Percentiles rank a stretch among this genome's conserved stretches.
Evolutionary conservation across 257 asterid genomes (phyloP).

Genomic region (Solanum medicagineum): DNA sequence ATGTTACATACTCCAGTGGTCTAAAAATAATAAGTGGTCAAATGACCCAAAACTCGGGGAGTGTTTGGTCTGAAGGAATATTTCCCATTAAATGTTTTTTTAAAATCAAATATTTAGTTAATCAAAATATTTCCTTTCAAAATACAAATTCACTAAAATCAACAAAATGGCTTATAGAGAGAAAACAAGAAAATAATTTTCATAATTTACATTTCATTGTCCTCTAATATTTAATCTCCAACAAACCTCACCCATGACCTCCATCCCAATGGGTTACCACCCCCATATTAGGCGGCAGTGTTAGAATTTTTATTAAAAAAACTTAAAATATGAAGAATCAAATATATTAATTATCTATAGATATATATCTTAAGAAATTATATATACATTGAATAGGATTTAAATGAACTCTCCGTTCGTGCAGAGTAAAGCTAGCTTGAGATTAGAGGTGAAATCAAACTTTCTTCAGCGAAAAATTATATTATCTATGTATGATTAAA

Average conservation of each 20-base stretch:
- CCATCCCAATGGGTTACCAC: background rate
- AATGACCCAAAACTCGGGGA: background rate
- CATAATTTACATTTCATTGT: background rate
- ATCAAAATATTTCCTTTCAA: background rate
- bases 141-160: background rate
- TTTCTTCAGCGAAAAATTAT: too few relatives aligned
- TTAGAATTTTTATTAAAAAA: background rate
- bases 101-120: background rate
- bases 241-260: background rate
- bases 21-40: background rate
- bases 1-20: background rate
- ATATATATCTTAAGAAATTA: too few relatives aligned
- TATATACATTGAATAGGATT: too few relatives aligned
- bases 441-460: too few relatives aligned
- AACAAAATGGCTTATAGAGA: background rate
- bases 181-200: background rate
- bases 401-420: background rate
- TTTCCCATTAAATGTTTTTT: background rate
- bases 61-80: background rate
- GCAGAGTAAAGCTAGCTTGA: background rate
- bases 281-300: too few relatives aligned
- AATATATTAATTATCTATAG: too few relatives aligned
- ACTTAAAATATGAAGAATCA: background rate
- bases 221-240: background rate
- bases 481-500: too few relatives aligned